phyloP scores from a whole-genome alignment of 257 asterid species.

The Anisodus tanguticus region DNA sequence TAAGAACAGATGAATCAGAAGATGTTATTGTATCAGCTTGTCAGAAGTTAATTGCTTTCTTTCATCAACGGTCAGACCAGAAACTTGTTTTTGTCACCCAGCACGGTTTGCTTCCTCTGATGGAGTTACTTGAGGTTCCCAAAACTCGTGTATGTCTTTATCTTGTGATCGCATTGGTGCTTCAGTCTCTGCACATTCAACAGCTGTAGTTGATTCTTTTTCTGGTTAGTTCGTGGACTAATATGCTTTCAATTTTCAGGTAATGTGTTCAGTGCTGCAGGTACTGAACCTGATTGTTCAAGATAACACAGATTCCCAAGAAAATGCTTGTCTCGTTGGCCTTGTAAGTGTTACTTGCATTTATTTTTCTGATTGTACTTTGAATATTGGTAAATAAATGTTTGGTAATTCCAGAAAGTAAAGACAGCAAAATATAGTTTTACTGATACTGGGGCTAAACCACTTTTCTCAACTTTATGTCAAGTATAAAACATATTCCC shows the following conservation, averaged over 20 bases:
- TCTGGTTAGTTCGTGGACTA: not conserved
- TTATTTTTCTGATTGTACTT: slow-evolving; percentile 26
- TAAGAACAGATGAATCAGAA: slow-evolving; percentile 95
- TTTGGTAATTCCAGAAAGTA: slow-evolving; percentile 15
- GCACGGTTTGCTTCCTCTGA: slow-evolving; percentile 93
- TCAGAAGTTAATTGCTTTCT: slow-evolving; percentile 84
- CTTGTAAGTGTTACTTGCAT: slow-evolving; percentile 66
- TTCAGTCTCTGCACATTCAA: slow-evolving; percentile 20
- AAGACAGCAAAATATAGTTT: slow-evolving; percentile 1
- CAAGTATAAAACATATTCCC: slow-evolving; percentile 79
- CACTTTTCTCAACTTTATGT: slow-evolving; percentile 31
- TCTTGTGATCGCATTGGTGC: slow-evolving; percentile 26
- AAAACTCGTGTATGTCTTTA: slow-evolving; percentile 70
- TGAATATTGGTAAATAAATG: slow-evolving; percentile 15
- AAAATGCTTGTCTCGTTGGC: slow-evolving; percentile 98
- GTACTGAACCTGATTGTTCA: slow-evolving; percentile 86
- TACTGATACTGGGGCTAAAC: slow-evolving; percentile 11
- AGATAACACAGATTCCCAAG: slow-evolving; percentile 91
- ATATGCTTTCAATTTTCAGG: slow-evolving; percentile 49
- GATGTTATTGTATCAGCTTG: slow-evolving; percentile 87
- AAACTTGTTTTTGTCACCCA: slow-evolving; percentile 87
- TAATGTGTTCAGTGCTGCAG: slow-evolving; percentile 87
- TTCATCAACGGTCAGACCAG: slow-evolving; percentile 91
- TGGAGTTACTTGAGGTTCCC: slow-evolving; percentile 95
- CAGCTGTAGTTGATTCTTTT: slow-evolving; percentile 9